Conservation (phyloP, 2,329 filamentous ascomycete species). For the Fusarium sambucinum region DNA sequence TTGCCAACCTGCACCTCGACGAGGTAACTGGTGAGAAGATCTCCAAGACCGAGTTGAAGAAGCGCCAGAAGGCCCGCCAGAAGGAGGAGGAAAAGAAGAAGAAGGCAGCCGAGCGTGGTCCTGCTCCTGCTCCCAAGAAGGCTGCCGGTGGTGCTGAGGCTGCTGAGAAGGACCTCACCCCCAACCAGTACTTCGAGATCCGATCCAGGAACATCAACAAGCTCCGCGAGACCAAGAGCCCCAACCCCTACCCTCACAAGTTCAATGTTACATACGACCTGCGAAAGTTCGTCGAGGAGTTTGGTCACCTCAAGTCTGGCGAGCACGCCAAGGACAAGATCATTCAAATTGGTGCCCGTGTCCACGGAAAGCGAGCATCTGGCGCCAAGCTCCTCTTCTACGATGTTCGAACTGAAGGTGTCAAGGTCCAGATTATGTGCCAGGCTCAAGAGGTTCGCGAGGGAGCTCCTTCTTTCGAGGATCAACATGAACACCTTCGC, state of each 20-base stretch:
- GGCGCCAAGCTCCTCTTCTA: slow-evolving; percentile 93
- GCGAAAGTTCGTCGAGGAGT: slow-evolving; percentile 81
- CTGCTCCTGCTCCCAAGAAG: slow-evolving; percentile 69
- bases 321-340: slow-evolving; percentile 81
- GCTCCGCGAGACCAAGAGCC: slow-evolving; percentile 55
- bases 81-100: slow-evolving; percentile 89
- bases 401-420: slow-evolving; percentile 68
- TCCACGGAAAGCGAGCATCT: slow-evolving; percentile 87
- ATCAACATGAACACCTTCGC: slow-evolving; percentile 89
- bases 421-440: slow-evolving; percentile 90
- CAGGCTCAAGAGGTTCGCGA: slow-evolving; percentile 83
- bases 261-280: slow-evolving; percentile 90
- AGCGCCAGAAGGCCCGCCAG: slow-evolving; percentile 90
- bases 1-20: slow-evolving; percentile 85
- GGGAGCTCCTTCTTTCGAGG: slow-evolving; percentile 76
- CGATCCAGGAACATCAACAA: slow-evolving; percentile 79
- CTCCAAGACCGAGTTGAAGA: slow-evolving; percentile 93
- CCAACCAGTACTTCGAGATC: slow-evolving; percentile 91
- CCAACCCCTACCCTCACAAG: slow-evolving; percentile 81
- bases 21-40: slow-evolving; percentile 90
- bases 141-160: slow-evolving; percentile 68
- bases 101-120: slow-evolving; percentile 82
- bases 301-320: slow-evolving; percentile 85
- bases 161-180: slow-evolving; percentile 67
- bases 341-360: slow-evolving; percentile 83